Percentiles rank a stretch among this genome's conserved stretches.
Conservation (phyloP, 2,329 filamentous ascomycete genomes). For the Apiospora phragmitis region DNA sequence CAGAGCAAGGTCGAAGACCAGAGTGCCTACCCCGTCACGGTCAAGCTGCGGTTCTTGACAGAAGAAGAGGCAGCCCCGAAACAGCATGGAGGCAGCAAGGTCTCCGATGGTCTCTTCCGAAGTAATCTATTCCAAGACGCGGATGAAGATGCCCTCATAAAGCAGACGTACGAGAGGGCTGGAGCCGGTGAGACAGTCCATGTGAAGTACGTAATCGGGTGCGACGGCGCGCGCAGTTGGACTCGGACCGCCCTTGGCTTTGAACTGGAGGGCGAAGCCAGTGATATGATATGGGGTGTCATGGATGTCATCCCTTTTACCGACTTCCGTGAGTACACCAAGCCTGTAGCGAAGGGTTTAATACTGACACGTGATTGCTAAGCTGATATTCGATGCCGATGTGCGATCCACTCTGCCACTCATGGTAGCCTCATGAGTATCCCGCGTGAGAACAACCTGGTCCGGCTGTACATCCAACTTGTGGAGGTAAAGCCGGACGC, state of each 20-base stretch:
- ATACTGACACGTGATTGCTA: slow-evolving; percentile 23
- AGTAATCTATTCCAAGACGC: slow-evolving; percentile 55
- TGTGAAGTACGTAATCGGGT: slow-evolving; percentile 68
- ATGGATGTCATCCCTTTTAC: slow-evolving; percentile 71
- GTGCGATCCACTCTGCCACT: slow-evolving; percentile 63
- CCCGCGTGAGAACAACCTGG: slow-evolving; percentile 72
- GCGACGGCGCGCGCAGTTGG: slow-evolving; percentile 71
- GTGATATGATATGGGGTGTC: slow-evolving; percentile 66
- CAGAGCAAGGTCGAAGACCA: slow-evolving; percentile 48
- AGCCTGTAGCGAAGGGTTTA: slow-evolving; percentile 70
- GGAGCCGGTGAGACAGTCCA: slow-evolving; percentile 40
- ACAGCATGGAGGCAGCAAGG: slow-evolving; percentile 39
- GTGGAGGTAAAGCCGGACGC: slow-evolving; percentile 45
- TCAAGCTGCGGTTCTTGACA: slow-evolving; percentile 56
- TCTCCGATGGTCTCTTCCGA: slow-evolving; percentile 56
- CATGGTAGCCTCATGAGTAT: slow-evolving; percentile 73
- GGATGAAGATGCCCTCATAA: slow-evolving; percentile 55
- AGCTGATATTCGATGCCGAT: slow-evolving; percentile 53
- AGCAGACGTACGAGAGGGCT: slow-evolving; percentile 23
- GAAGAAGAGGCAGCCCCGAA: slow-evolving; percentile 58
- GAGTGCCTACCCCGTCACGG: slow-evolving; percentile 59
- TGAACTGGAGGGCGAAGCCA: slow-evolving; percentile 66
- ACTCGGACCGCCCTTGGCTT: slow-evolving; percentile 60
- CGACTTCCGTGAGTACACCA: slow-evolving; percentile 65
- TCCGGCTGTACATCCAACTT: slow-evolving; percentile 54